Base-by-base conservation (phyloP, 805 yeast genomes). In the Suhomyces sp. region DNA sequence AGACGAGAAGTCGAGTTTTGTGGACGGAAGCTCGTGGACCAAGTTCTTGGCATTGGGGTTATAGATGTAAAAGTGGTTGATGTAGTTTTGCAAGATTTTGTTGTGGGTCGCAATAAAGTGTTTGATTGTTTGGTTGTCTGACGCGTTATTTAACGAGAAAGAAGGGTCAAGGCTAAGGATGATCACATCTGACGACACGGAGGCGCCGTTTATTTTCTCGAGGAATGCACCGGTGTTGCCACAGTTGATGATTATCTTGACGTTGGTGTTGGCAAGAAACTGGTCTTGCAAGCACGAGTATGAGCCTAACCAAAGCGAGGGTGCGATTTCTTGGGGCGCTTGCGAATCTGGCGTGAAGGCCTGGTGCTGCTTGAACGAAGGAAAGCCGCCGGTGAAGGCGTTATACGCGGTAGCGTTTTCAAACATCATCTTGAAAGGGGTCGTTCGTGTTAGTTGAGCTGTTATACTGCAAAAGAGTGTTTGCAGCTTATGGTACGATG, bases 231-330 rank as follows among this genome's bases (percentile, higher is more conserved):
- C 54, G 1, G 78, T 72, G 15, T 68, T 57, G 3, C 71, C 69
- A 53, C 78, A 74, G 58, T 74, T 74, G 47, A 74, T 68, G 29
- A 74, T 62, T 13, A 74, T 69, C 57, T 74, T 72, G 46, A 72
- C 66, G 47, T 71, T 70, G 46, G 50, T 45, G 40, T 45, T 47
- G 22, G 46, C 50, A 45, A 57, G 48, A 40, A 56, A 52, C 23
- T 44, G 33, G 40, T 49, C 38, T 19, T 38, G 36, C 46, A 53
- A 49, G 13, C 56, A 42, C 23, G 44, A 17, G 53, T 62, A 64
- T 4, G 64, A 55, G 9, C 71, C 72, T 36, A 66, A 48, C 69
- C 70, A 67, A 7, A 70, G 56, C 7, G 64, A 56, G 1, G 75
- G 74, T 9, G 69, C 60, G 10, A 71, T 55, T 54, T 66, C 67